These are phyloP conservation scores for Aspergillus sp. DNA, from an alignment of 2,329 filamentous ascomycete species.

Conservation along the genomic window DNA sequence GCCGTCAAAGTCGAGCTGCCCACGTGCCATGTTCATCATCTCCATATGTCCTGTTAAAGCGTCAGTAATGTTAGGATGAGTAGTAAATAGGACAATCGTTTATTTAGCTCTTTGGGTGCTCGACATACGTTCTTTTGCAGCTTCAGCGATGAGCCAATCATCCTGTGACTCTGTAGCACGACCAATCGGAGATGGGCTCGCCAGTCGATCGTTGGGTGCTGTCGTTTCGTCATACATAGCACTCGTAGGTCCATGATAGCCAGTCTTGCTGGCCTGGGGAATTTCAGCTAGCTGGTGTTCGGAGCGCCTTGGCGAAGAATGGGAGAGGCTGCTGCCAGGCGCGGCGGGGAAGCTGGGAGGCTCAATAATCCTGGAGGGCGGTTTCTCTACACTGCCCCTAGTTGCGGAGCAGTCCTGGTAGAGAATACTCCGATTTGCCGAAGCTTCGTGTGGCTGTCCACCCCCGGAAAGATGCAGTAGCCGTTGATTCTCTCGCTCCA, in stretches of 20 bases:
- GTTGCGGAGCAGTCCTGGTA: too few relatives aligned
- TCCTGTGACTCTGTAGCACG: neutral
- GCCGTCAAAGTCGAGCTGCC: constrained; percentile 56
- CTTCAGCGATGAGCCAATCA: neutral
- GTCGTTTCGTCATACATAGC: neutral
- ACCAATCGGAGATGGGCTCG: neutral
- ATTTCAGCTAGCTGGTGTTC: neutral
- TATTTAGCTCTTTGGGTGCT: neutral
- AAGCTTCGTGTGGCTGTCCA: too few relatives aligned
- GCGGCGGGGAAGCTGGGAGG: too few relatives aligned
- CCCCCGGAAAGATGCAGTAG: too few relatives aligned
- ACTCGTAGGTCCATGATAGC: neutral
- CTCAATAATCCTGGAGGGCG: too few relatives aligned
- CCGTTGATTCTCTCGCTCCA: too few relatives aligned
- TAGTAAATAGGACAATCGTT: neutral
- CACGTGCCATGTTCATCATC: neutral
- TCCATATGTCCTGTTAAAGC: neutral
- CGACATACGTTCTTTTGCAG: neutral
- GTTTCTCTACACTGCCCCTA: too few relatives aligned
- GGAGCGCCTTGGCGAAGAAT: neutral
- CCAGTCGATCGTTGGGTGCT: neutral
- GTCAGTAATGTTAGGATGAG: neutral
- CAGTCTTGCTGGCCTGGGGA: neutral
- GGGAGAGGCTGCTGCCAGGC: neutral
- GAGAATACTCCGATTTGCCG: too few relatives aligned